Conservation (phyloP, 2,329 filamentous ascomycete genomes). For the Graphiopsis chlorocephala region DNA sequence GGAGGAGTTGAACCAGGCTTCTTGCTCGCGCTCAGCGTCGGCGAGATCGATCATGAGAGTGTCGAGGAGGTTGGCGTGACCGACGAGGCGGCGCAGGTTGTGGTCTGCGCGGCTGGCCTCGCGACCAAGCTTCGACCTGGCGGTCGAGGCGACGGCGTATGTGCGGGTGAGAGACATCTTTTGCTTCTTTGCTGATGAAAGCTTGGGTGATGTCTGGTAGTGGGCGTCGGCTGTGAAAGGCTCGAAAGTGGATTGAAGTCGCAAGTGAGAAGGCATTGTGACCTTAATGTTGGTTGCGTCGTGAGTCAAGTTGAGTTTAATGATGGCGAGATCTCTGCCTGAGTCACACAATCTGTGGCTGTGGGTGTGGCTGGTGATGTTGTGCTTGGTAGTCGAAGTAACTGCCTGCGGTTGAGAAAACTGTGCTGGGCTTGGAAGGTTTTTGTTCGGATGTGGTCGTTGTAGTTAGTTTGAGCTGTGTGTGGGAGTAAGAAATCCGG, state of each 20-base stretch:
- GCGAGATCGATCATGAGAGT: constrained; percentile 87
- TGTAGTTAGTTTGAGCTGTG: not conserved
- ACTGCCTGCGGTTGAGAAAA: not conserved
- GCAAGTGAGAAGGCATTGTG: constrained; percentile 50
- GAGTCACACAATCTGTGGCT: constrained; percentile 20
- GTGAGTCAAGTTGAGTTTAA: constrained; percentile 20
- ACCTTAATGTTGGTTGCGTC: constrained; percentile 19
- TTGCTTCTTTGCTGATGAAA: constrained; percentile 57
- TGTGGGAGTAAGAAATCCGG: constrained; percentile 1
- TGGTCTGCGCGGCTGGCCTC: constrained; percentile 90
- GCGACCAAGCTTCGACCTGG: constrained; percentile 88
- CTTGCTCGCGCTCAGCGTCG: constrained; percentile 91
- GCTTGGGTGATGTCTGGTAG: constrained; percentile 40
- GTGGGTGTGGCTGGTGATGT: constrained; percentile 13
- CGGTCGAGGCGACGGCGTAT: constrained; percentile 97
- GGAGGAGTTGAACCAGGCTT: constrained; percentile 96
- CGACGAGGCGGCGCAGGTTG: constrained; percentile 90
- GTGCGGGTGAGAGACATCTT: constrained; percentile 98
- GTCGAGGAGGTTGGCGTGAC: constrained; percentile 97
- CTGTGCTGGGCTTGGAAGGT: not conserved
- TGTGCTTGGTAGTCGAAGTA: constrained; percentile 3
- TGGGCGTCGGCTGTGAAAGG: constrained; percentile 45
- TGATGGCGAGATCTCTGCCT: constrained; percentile 20
- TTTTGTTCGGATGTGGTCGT: not conserved
- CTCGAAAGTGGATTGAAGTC: constrained; percentile 47